Base-by-base conservation (phyloP, 352 stramenopile genomes). In the Phytophthora kernoviae region DNA sequence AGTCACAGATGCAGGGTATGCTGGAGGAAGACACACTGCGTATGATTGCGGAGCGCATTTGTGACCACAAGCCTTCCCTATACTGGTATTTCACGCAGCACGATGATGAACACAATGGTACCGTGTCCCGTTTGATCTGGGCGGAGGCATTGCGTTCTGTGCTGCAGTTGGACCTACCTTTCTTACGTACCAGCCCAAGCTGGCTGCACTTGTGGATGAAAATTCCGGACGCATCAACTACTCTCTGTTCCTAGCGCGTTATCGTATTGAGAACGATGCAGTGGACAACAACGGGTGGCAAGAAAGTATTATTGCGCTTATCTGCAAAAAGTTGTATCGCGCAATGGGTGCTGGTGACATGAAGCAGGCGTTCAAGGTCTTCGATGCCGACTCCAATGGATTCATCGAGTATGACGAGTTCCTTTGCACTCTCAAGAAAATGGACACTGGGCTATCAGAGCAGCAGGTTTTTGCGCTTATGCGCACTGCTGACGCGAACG, bases 371-470 rank as follows among this genome's bases (percentile, higher is more conserved):
- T 98, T 97, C 69, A 82, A 89, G 58, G 71, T 96, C 10, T 98
- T 98, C 59, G 92, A 98, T 56, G 74, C 88, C 2, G 91, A 98
- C 63, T 77, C 81, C 10, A 94, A 82, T 53, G 91, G 90, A 27
- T 94, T 86, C 51, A 97, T 98, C 45, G 91, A 97, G 70, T 98
- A 97, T 69, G 90, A 97, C 14, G 92, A 98, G 74, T 98, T 98
- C 63, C 83, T 97, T 54, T 71, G 72, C 14, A 88, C 87, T 27
- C 75, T 98, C 49, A 96, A 97, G 75, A 84, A 79, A 45, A 94
- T 98, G 76, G 88, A 98, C 61, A 96, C 93, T 10, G 92, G 92
- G 1, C 73, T 98, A 7, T 94, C 88, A 27, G 90, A 97, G 54
- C 81, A 94, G 54, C 90, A 95, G 71, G 90, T 97, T 24, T 98